Percentiles rank a stretch among this genome's conserved stretches.
Conservation (phyloP, 2,329 filamentous ascomycete species). For the Sphaerulina vaccinii region DNA sequence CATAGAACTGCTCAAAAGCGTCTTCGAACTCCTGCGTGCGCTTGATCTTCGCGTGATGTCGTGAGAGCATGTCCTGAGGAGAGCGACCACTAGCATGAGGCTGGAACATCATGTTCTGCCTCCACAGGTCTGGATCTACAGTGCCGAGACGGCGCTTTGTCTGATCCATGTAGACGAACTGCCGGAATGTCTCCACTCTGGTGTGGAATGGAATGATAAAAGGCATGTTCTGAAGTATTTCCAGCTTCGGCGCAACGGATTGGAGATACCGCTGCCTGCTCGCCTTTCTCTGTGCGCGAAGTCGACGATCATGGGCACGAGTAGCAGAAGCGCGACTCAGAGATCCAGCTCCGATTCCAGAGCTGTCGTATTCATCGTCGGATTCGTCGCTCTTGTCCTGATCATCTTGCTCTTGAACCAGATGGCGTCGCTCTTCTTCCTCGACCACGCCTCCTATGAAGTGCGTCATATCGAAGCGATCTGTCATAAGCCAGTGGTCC, state of each 20-base stretch:
- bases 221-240: conserved; percentile 92
- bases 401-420: conserved; percentile 63
- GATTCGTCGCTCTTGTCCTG: conserved; percentile 55
- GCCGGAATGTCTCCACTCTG: conserved; percentile 85
- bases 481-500: conserved; percentile 94
- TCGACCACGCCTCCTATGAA: conserved; percentile 84
- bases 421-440: conserved; percentile 77
- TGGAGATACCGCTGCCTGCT: conserved; percentile 71
- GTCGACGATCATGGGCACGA: conserved; percentile 55
- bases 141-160: conserved; percentile 64
- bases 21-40: conserved; percentile 80
- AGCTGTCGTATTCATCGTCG: conserved; percentile 43
- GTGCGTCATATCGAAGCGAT: conserved; percentile 75
- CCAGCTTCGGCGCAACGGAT: conserved; percentile 77
- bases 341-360: conserved; percentile 34
- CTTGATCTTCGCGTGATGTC: conserved; percentile 72
- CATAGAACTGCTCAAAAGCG: conserved; percentile 79
- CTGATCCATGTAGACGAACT: conserved; percentile 87
- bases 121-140: conserved; percentile 73
- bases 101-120: conserved; percentile 48
- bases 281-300: conserved; percentile 63
- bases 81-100: conserved; percentile 30
- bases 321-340: conserved; percentile 21
- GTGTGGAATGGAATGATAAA: conserved; percentile 94
- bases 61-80: conserved; percentile 50